Conservation (phyloP, 1,284 basidiomycete genomes). For the Fomitopsis palustris region DNA sequence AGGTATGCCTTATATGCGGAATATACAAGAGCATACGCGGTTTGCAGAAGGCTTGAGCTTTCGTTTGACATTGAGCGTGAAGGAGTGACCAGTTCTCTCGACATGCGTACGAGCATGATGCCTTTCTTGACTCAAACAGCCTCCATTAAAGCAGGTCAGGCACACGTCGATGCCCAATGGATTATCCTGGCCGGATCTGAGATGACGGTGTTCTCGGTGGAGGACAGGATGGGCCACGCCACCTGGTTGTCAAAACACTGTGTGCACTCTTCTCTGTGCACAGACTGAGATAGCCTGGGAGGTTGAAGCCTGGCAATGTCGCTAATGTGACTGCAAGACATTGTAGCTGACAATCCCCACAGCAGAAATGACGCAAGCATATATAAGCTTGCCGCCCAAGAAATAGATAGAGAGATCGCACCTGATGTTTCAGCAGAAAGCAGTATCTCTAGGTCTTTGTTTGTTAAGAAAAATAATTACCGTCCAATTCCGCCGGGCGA, state of each 20-base stretch:
- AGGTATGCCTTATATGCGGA: neutral
- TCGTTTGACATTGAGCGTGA: constrained; percentile 83
- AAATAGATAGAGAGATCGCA: neutral
- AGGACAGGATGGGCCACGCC: constrained; percentile 16
- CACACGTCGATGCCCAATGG: constrained; percentile 87
- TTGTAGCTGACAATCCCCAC: neutral
- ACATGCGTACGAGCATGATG: constrained; percentile 75
- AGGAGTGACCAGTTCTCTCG: constrained; percentile 68
- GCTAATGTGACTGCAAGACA: constrained; percentile 30
- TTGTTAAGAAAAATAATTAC: neutral
- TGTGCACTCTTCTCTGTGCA: constrained; percentile 89
- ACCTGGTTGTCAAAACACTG: constrained; percentile 97
- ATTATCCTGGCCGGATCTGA: constrained; percentile 49
- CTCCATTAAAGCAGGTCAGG: constrained; percentile 91
- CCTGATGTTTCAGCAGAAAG: neutral
- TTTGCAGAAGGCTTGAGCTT: constrained; percentile 63
- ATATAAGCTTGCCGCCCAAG: neutral
- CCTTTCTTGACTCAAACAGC: constrained; percentile 61
- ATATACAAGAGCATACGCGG: constrained; percentile 46
- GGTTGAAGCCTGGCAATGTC: constrained; percentile 37
- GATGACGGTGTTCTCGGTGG: neutral
- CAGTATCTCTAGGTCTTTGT: neutral
- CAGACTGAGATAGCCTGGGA: constrained; percentile 46
- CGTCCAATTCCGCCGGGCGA: neutral
- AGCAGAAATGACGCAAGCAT: neutral